Percentiles rank a stretch among this genome's conserved stretches.
These are phyloP conservation scores for Polyporus tsugae DNA, from an alignment of 1,284 basidiomycete genomes.

Conservation along the genomic window DNA sequence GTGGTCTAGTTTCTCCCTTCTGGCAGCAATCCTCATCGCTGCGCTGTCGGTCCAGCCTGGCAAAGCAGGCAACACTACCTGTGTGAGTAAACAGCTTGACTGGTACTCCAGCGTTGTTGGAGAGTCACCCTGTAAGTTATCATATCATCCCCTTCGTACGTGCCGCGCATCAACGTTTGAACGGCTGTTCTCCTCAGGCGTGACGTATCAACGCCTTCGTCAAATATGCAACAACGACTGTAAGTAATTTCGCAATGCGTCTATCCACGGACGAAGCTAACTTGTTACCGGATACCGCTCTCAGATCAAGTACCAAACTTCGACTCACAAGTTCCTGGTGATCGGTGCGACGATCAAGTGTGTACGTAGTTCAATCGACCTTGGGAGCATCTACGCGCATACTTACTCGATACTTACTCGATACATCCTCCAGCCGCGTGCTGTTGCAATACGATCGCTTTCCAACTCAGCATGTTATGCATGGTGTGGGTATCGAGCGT, in stretches of 20 bases:
- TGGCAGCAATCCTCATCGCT: background rate
- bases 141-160: background rate
- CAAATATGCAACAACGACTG: conserved; percentile 24
- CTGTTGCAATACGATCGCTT: conserved; percentile 33
- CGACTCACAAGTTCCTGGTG: conserved; percentile 23
- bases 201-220: conserved; percentile 22
- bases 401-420: too few species aligned
- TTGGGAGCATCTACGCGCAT: too few species aligned
- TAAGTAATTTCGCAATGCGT: background rate
- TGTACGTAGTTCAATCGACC: conserved; percentile 20
- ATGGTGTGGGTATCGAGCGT: conserved; percentile 23
- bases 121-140: background rate
- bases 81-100: background rate
- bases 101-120: background rate
- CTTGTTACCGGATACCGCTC: background rate
- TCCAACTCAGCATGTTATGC: conserved; percentile 34
- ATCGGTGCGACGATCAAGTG: conserved; percentile 33
- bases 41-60: background rate
- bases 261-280: background rate
- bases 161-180: background rate
- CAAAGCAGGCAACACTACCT: background rate
- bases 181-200: conserved; percentile 7
- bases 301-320: conserved; percentile 29
- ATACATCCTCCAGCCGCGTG: conserved; percentile 20
- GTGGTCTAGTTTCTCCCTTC: background rate